phyloP scores from a whole-genome alignment of 169 alveolate genomes.

The Babesia ovata region DNA sequence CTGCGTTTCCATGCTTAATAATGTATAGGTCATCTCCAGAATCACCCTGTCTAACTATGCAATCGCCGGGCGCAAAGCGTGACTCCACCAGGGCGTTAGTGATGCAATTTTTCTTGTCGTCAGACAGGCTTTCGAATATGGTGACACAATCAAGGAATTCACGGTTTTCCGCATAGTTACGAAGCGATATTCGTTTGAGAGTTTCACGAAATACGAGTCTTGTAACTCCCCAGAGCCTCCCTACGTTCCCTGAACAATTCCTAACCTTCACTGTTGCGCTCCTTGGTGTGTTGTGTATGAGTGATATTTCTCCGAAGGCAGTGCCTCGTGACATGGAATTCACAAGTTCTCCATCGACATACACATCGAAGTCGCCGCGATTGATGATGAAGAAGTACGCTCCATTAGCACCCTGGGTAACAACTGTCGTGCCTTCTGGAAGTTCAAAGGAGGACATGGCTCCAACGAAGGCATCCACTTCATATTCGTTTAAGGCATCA shows the following conservation, averaged over 20 bases:
- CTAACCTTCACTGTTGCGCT: constrained; percentile 94
- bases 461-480: constrained; percentile 84
- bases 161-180: constrained; percentile 89
- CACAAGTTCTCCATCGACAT: constrained; percentile 85
- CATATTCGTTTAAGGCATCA: constrained; percentile 84
- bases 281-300: constrained; percentile 96
- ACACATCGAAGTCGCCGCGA: constrained; percentile 87
- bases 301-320: constrained; percentile 98
- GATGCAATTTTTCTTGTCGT: constrained; percentile 86
- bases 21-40: constrained; percentile 89
- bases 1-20: constrained; percentile 88
- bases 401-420: constrained; percentile 85
- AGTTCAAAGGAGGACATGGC: constrained; percentile 86
- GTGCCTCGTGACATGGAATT: constrained; percentile 89
- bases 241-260: constrained; percentile 87
- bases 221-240: constrained; percentile 93
- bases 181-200: constrained; percentile 83
- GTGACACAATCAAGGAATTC: constrained; percentile 87
- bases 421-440: constrained; percentile 83
- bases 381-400: constrained; percentile 86
- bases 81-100: constrained; percentile 87
- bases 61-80: constrained; percentile 79
- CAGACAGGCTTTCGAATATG: constrained; percentile 86
- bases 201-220: constrained; percentile 89
- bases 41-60: constrained; percentile 90